Conservation (phyloP, 2,329 filamentous ascomycete species). For the Ramularia endophylla region DNA sequence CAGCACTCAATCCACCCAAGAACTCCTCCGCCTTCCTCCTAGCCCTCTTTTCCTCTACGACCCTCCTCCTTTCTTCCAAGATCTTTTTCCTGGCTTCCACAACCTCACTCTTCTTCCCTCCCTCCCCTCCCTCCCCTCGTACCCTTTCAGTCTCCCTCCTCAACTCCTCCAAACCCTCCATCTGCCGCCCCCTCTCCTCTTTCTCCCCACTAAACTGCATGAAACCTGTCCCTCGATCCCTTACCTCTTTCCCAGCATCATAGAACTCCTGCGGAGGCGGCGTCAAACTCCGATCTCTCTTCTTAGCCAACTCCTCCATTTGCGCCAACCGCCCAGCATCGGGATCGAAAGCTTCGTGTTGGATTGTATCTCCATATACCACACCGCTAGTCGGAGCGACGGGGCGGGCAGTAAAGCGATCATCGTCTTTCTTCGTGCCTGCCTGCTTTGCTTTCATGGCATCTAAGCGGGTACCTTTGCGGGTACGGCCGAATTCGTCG, state of each 20-base stretch:
- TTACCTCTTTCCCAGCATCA: slow-evolving; percentile 74
- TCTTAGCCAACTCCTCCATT: slow-evolving; percentile 73
- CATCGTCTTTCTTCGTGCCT: slow-evolving; percentile 55
- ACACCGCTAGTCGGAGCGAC: slow-evolving; percentile 57
- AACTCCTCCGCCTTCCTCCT: slow-evolving; percentile 69
- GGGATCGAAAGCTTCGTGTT: slow-evolving; percentile 75
- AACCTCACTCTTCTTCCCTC: slow-evolving; percentile 34
- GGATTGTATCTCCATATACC: slow-evolving; percentile 81
- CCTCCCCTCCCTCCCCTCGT: slow-evolving; percentile 50
- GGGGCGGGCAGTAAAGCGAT: slow-evolving; percentile 63
- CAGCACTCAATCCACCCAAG: slow-evolving; percentile 50
- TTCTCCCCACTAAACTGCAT: slow-evolving; percentile 81
- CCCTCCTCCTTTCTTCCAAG: slow-evolving; percentile 31
- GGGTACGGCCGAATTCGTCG: slow-evolving; percentile 86
- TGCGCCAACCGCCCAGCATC: slow-evolving; percentile 56
- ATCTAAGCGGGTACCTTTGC: slow-evolving; percentile 65
- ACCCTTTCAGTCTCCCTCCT: slow-evolving; percentile 62
- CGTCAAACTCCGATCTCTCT: slow-evolving; percentile 72
- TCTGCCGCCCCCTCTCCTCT: slow-evolving; percentile 61
- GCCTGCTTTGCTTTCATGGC: slow-evolving; percentile 55
- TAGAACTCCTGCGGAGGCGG: slow-evolving; percentile 80
- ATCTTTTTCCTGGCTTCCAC: slow-evolving; percentile 45
- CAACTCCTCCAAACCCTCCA: slow-evolving; percentile 65
- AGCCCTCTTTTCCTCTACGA: slow-evolving; percentile 19
- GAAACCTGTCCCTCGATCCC: slow-evolving; percentile 85